Base-by-base conservation (phyloP, 2,329 filamentous ascomycete species). In the Endothia cerciana region DNA sequence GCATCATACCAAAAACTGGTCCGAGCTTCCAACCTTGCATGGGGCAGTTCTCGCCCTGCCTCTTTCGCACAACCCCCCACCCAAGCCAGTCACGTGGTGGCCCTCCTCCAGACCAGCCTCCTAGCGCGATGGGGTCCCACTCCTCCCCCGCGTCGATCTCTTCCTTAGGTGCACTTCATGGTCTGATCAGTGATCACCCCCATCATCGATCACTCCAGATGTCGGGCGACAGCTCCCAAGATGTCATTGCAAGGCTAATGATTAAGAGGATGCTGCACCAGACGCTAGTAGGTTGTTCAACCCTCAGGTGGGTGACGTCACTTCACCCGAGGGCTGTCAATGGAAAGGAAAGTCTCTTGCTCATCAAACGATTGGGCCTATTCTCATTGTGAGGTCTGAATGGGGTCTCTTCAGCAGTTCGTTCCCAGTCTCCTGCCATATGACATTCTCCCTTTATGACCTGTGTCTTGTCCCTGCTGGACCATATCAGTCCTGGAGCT, bases 31-130 rank as follows among this genome's bases (percentile, higher is more conserved):
- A 49, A 22, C 30, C 58, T n/a, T 49, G 19, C 38, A 28, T n/a
- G 56, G 30, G 22, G 56, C 10, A 19, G n/a, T 3, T 43, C 36
- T 43, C 57, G 25, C 41, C 33, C 49, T 36, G 22, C 19, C 10
- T 58, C 33, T 58, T 60, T 36, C 55, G 33, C 41, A 22, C n/a
- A n/a, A 38, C 55, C 55, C n/a, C 55, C 55, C 22, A 2, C 45
- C 45, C 41, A n/a, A 13, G 13, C 17, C 3, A 36, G 63, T 72
- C 72, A 73, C 72, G 71, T 73, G 72, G 68, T 38, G 33, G 22
- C 60, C 62, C 60, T 51, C 41, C 59, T 49, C 60, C 60, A 60
- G 43, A 51, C 49, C 62, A 55, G 38, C 22, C 47, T 53, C 33
- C 33, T 19, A 61, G 40, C 17, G 25, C 25, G n/a, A 47, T 10